phyloP scores from a whole-genome alignment of 257 asterid genomes.

The Jaltomata sinuosa region DNA sequence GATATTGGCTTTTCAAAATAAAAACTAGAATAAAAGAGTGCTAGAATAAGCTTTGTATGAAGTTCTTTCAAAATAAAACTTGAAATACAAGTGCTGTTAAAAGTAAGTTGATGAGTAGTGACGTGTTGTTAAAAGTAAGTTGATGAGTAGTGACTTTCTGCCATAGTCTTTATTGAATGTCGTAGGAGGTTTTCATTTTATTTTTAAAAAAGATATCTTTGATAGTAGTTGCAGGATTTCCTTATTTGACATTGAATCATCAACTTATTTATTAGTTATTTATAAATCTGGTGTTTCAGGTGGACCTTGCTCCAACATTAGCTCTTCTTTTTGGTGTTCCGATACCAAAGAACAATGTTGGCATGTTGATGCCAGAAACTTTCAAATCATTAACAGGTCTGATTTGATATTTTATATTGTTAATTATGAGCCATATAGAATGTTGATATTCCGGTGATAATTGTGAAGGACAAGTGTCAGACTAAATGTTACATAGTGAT shows the following conservation, averaged over 20 bases:
- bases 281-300: conserved; percentile 38
- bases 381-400: conserved; percentile 61
- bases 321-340: conserved; percentile 93
- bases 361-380: conserved; percentile 55
- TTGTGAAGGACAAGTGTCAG: not conserved
- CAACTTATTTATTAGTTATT: not conserved
- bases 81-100: not conserved
- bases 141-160: not conserved
- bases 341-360: conserved; percentile 80
- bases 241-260: not conserved
- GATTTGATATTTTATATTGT: conserved; percentile 5
- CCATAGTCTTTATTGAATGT: not conserved
- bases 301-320: conserved; percentile 72
- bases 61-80: not conserved
- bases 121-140: not conserved
- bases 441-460: not conserved
- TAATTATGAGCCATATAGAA: not conserved
- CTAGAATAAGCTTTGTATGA: not conserved
- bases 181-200: not conserved
- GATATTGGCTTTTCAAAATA: not conserved
- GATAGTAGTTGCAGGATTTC: not conserved
- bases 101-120: not conserved
- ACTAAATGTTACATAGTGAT: not conserved
- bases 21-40: not conserved
- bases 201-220: not conserved